A percentile compares a stretch with the other conserved stretches of the same genome.
These are phyloP conservation scores for Thelonectria rubi DNA, from an alignment of 2,329 filamentous ascomycete species.

Conservation along the genomic window DNA sequence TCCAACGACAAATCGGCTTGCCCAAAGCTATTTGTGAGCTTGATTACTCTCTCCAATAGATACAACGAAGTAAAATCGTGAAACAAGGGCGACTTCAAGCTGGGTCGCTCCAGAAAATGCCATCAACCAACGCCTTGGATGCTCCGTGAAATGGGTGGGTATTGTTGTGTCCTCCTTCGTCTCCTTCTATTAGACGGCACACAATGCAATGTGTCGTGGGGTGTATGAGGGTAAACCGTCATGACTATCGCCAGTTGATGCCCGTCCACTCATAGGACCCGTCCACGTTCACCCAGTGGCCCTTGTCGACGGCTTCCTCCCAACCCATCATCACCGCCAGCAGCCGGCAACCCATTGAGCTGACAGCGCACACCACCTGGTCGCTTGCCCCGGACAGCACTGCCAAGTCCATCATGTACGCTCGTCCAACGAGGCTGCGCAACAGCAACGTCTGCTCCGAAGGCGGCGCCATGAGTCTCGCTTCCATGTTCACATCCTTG, in stretches of 20 bases:
- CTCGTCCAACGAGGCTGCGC: constrained; percentile 78
- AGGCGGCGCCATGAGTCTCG: constrained; percentile 44
- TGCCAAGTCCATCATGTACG: constrained; percentile 82
- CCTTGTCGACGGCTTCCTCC: constrained; percentile 70
- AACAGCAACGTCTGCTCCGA: constrained; percentile 69
- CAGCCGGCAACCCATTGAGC: constrained; percentile 75
- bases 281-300: constrained; percentile 82
- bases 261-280: constrained; percentile 71
- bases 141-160: constrained; percentile 17
- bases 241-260: constrained; percentile 46
- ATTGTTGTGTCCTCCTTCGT: constrained; percentile 10
- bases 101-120: constrained; percentile 29
- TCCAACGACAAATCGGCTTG: constrained; percentile 10
- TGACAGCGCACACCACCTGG: constrained; percentile 79
- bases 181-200: constrained; percentile 11
- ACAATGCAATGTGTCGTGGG: constrained; percentile 2
- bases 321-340: constrained; percentile 89
- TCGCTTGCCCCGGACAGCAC: constrained; percentile 76
- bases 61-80: constrained; percentile 8
- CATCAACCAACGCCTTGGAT: constrained; percentile 31
- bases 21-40: constrained; percentile 1
- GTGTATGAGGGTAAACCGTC: neutral
- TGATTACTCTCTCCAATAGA: constrained; percentile 2
- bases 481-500: constrained; percentile 38
- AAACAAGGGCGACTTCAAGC: constrained; percentile 27